These are phyloP conservation scores for Calocybe cyanea DNA, from an alignment of 768 basidiomycete species.

Conservation along the genomic window DNA sequence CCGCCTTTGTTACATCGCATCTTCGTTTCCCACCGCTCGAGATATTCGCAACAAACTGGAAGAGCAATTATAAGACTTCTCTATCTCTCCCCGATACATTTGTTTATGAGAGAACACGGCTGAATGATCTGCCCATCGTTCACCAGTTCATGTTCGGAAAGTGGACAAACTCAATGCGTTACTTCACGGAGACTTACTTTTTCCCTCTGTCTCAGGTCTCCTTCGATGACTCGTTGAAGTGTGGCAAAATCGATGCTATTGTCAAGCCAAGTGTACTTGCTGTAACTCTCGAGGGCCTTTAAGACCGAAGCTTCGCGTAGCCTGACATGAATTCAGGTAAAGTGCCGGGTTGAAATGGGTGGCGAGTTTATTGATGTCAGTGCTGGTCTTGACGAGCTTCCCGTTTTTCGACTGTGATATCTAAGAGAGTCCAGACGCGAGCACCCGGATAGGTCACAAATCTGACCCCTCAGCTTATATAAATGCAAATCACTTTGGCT, in stretches of 20 bases:
- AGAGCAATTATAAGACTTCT: slow-evolving; percentile 32
- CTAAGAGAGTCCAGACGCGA: no score
- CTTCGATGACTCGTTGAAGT: slow-evolving; percentile 28
- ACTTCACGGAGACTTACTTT: no score
- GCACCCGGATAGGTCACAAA: no score
- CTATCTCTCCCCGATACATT: slow-evolving; percentile 22
- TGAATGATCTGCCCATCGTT: slow-evolving; percentile 24
- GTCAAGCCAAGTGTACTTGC: slow-evolving; percentile 27
- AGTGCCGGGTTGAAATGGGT: slow-evolving; percentile 25
- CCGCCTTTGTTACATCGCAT: no score
- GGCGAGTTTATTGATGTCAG: slow-evolving; percentile 25
- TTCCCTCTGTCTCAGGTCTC: slow-evolving; percentile 16
- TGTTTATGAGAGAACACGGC: slow-evolving; percentile 21
- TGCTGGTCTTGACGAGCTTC: slow-evolving; percentile 28
- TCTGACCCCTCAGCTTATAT: no score
- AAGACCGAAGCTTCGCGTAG: slow-evolving; percentile 20
- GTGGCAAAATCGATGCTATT: slow-evolving; percentile 21
- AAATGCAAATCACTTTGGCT: no score
- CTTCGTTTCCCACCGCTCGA: no score
- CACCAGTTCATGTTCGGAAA: slow-evolving; percentile 33
- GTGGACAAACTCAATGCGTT: neutral
- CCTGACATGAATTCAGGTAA: no score
- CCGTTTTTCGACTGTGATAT: slow-evolving; percentile 31
- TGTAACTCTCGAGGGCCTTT: slow-evolving; percentile 16
- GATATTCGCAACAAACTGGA: slow-evolving; percentile 27